These are phyloP conservation scores for Ilyonectria sp. DNA, from an alignment of 2,329 filamentous ascomycete genomes.

Conservation along the genomic window DNA sequence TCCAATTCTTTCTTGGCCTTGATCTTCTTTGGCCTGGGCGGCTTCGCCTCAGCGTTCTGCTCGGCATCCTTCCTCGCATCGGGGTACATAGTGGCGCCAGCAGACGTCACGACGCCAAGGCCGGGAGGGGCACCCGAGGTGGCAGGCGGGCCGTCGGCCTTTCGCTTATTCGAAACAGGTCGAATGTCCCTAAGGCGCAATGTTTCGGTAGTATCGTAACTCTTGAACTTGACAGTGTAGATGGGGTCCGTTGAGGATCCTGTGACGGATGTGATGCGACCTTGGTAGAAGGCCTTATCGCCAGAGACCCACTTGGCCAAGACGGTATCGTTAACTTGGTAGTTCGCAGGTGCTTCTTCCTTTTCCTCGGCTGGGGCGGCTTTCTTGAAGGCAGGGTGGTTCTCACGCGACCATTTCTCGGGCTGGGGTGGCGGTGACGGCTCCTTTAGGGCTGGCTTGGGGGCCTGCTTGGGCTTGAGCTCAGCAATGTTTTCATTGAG, in stretches of 20 bases:
- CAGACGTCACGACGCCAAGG: slow-evolving; percentile 66
- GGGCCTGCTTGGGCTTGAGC: slow-evolving; percentile 70
- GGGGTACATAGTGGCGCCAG: slow-evolving; percentile 70
- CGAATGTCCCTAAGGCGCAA: slow-evolving; percentile 87
- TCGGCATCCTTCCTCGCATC: slow-evolving; percentile 75
- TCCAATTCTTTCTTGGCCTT: slow-evolving; percentile 94
- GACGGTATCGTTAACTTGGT: slow-evolving; percentile 90
- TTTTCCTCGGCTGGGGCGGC: slow-evolving; percentile 63
- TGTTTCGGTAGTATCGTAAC: slow-evolving; percentile 88
- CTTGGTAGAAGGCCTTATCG: slow-evolving; percentile 92
- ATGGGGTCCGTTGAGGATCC: slow-evolving; percentile 92
- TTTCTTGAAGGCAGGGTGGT: slow-evolving; percentile 83
- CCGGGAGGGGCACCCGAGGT: slow-evolving; percentile 58
- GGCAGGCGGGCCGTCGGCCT: slow-evolving; percentile 83
- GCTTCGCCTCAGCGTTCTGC: slow-evolving; percentile 78
- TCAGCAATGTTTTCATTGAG: slow-evolving; percentile 87
- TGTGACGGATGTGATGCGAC: slow-evolving; percentile 93
- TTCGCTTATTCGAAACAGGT: slow-evolving; percentile 85
- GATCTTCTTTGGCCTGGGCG: slow-evolving; percentile 87
- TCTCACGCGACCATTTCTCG: slow-evolving; percentile 85
- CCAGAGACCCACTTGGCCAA: slow-evolving; percentile 92
- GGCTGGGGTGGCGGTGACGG: slow-evolving; percentile 68
- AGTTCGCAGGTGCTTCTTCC: slow-evolving; percentile 67
- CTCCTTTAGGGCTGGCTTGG: slow-evolving; percentile 61
- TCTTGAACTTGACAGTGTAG: slow-evolving; percentile 96